A percentile compares a stretch with the other conserved stretches of the same genome.
These are phyloP conservation scores for Melanogaster broomeanus DNA, from an alignment of 768 basidiomycete genomes.

Conservation along the genomic window DNA sequence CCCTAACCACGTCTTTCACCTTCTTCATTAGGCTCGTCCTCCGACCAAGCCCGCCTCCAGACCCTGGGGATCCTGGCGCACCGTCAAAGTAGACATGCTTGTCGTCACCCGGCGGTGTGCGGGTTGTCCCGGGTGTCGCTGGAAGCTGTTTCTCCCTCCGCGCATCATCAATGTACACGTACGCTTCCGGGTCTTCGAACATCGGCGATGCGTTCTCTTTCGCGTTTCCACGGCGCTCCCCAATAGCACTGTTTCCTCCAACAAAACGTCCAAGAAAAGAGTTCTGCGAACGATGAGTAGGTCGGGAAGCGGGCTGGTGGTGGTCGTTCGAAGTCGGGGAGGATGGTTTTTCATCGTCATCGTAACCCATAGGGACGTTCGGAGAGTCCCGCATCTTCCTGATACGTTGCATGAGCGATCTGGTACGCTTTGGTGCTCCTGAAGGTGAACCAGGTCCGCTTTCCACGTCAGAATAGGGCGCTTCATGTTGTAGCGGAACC, in stretches of 20 bases:
- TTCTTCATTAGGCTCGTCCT: constrained; percentile 83
- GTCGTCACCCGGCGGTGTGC: constrained; percentile 31
- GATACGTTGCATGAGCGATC: constrained; percentile 86
- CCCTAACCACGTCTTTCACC: constrained; percentile 70
- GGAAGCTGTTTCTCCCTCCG: constrained; percentile 57
- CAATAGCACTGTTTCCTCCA: constrained; percentile 32
- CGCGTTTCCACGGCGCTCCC: constrained; percentile 37
- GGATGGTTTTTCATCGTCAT: constrained; percentile 41
- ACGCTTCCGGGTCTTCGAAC: constrained; percentile 48
- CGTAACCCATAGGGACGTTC: constrained; percentile 69
- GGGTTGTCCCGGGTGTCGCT: constrained; percentile 36
- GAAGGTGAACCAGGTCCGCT: constrained; percentile 42
- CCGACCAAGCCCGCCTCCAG: constrained; percentile 53
- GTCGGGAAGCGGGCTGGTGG: constrained; percentile 37
- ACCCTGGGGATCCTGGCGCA: constrained; percentile 36
- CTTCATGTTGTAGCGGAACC: constrained; percentile 59
- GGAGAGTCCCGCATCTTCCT: constrained; percentile 86
- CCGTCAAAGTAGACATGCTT: constrained; percentile 54
- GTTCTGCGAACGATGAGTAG: constrained; percentile 72
- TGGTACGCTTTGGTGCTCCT: constrained; percentile 65
- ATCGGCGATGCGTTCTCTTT: constrained; percentile 34
- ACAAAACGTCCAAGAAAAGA: constrained; percentile 78
- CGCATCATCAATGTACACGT: constrained; percentile 61
- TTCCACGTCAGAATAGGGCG: constrained; percentile 39
- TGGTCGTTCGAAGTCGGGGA: constrained; percentile 45